Evolutionary conservation across 2,329 filamentous ascomycete genomes (phyloP).

Genomic region (Thielaviopsis punctulata): DNA sequence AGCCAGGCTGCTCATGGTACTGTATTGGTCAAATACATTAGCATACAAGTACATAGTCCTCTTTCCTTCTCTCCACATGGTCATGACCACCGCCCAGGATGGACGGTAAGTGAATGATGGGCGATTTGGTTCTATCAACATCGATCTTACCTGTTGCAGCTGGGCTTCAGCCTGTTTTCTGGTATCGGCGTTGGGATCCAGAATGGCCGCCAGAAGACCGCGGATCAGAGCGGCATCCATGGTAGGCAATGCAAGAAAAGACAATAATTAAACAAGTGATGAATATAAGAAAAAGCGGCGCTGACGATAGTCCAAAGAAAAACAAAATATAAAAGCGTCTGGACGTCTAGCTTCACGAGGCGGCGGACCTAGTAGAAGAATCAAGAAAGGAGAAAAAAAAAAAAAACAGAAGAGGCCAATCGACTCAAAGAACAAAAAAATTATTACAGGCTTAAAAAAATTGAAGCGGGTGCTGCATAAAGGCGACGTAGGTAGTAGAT

Average conservation of each 20-base stretch:
- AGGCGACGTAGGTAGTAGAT: conserved; percentile 2
- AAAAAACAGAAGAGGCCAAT: conserved; percentile 5
- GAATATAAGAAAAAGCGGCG: neutral
- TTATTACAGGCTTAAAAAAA: neutral
- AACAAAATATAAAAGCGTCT: neutral
- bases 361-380: conserved; percentile 7
- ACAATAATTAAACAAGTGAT: neutral
- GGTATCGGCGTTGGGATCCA: conserved; percentile 56
- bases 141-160: conserved; percentile 54
- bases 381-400: neutral
- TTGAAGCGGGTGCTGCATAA: conserved; percentile 6
- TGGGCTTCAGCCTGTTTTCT: conserved; percentile 64
- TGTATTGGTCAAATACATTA: conserved; percentile 22
- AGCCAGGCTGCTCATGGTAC: conserved; percentile 82
- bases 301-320: neutral
- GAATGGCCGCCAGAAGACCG: conserved; percentile 59
- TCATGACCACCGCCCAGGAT: neutral
- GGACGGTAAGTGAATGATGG: neutral
- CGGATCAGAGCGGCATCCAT: conserved; percentile 65
- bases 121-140: conserved; percentile 2
- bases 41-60: neutral
- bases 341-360: conserved; percentile 9
- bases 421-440: conserved; percentile 1
- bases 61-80: neutral
- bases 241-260: conserved; percentile 15